These are phyloP conservation scores for Ramichloridium luteum DNA, from an alignment of 2,329 filamentous ascomycete species.

Conservation along the genomic window DNA sequence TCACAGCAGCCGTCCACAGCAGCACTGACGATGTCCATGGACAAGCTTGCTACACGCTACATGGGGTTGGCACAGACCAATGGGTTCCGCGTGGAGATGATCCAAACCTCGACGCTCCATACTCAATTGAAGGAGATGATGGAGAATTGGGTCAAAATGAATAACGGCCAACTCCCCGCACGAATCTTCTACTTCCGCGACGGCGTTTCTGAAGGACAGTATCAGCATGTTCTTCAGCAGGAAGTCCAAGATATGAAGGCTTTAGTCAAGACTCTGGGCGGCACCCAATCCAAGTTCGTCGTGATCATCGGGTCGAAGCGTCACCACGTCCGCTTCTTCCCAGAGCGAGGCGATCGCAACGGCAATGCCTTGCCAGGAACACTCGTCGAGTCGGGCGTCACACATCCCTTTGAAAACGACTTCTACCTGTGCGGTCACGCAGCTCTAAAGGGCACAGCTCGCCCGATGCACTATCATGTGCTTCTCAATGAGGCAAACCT, in stretches of 20 bases:
- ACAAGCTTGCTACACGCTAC: slow-evolving; percentile 60
- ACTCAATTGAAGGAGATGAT: slow-evolving; percentile 54
- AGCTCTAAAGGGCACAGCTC: slow-evolving; percentile 86
- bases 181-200: slow-evolving; percentile 88
- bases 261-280: slow-evolving; percentile 23
- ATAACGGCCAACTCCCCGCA: slow-evolving; percentile 45
- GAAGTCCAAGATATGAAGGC: slow-evolving; percentile 63
- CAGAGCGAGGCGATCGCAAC: slow-evolving; percentile 59
- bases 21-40: slow-evolving; percentile 71
- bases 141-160: slow-evolving; percentile 48
- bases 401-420: slow-evolving; percentile 80
- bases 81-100: slow-evolving; percentile 67
- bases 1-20: slow-evolving; percentile 60
- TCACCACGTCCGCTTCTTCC: slow-evolving; percentile 90
- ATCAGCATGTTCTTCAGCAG: slow-evolving; percentile 62
- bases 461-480: slow-evolving; percentile 76
- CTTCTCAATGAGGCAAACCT: slow-evolving; percentile 69
- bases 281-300: slow-evolving; percentile 50
- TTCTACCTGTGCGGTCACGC: slow-evolving; percentile 62
- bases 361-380: slow-evolving; percentile 77
- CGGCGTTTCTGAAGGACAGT: slow-evolving; percentile 81
- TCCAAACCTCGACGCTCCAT: slow-evolving; percentile 50
- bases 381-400: slow-evolving; percentile 78
- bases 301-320: slow-evolving; percentile 86
- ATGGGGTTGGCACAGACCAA: slow-evolving; percentile 72